Percentiles rank a stretch among this genome's conserved stretches.
phyloP scores from a whole-genome alignment of 2,329 filamentous ascomycete species.

The Hawksworthiomyces lignivorus region DNA sequence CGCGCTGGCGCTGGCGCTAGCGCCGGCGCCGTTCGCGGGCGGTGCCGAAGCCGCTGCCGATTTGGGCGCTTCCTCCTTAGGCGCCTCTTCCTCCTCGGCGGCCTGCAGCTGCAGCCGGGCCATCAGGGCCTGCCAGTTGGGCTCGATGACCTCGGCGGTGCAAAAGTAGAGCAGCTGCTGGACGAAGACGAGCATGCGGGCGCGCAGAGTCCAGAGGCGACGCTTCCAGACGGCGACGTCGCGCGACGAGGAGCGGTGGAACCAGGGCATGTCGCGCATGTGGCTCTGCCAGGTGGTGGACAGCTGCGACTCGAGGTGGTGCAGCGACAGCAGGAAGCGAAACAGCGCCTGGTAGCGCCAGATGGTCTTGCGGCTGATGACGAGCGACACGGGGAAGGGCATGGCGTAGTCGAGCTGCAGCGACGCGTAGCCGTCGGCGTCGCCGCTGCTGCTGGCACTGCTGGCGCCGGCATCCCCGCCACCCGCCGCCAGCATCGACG shows the following conservation, averaged over 20 bases:
- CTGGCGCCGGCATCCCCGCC: constrained; percentile 83
- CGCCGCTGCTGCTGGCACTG: constrained; percentile 68
- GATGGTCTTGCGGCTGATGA: constrained; percentile 94
- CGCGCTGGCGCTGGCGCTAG: constrained; percentile 21
- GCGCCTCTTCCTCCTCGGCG: constrained; percentile 30
- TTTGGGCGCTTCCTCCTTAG: too few species aligned
- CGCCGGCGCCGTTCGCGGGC: constrained; percentile 1
- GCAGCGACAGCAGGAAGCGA: constrained; percentile 82
- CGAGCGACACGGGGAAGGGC: constrained; percentile 89
- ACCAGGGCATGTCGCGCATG: constrained; percentile 73
- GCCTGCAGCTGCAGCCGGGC: constrained; percentile 61
- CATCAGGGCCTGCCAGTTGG: constrained; percentile 94
- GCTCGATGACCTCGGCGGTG: constrained; percentile 93
- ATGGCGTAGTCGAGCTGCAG: constrained; percentile 91
- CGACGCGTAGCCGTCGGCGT: constrained; percentile 84
- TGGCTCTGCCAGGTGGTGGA: constrained; percentile 87
- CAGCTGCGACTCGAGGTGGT: constrained; percentile 81
- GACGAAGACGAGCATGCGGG: constrained; percentile 93
- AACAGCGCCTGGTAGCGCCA: constrained; percentile 95
- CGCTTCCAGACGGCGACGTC: constrained; percentile 88
- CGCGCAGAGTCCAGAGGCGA: constrained; percentile 81
- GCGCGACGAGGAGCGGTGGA: constrained; percentile 64
- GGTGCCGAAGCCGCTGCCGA: too few species aligned
- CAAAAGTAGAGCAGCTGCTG: constrained; percentile 96
- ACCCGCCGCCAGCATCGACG: constrained; percentile 55